Percentiles rank a stretch among this genome's conserved stretches.
Evolutionary conservation across 345 rosid species (phyloP).

Genomic region (Aquilaria sinensis): DNA sequence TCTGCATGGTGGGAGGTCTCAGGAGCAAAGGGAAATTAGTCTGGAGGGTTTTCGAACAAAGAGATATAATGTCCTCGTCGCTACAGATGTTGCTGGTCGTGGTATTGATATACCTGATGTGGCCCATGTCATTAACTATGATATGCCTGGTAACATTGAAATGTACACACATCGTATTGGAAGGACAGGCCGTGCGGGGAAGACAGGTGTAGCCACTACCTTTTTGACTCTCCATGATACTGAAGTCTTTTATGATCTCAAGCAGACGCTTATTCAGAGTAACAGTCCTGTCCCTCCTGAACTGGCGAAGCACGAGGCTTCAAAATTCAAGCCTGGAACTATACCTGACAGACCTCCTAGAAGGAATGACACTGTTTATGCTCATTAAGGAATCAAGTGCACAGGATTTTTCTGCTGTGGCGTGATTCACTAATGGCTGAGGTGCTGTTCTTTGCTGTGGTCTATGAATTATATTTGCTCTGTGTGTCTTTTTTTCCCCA

Average conservation of each 20-base stretch:
- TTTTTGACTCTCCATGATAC: slow-evolving; percentile 76
- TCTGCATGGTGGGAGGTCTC: slow-evolving; percentile 92
- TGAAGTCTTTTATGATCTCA: slow-evolving; percentile 91
- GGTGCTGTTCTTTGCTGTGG: neutral
- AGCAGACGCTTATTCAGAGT: slow-evolving; percentile 96
- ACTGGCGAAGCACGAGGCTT: slow-evolving; percentile 90
- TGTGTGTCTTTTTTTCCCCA: no score
- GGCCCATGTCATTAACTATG: slow-evolving; percentile 89
- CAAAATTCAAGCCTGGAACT: slow-evolving; percentile 89
- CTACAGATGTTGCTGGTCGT: slow-evolving; percentile 94
- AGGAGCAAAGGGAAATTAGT: slow-evolving; percentile 93
- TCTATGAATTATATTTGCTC: no score
- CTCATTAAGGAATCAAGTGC: slow-evolving; percentile 36
- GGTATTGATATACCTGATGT: slow-evolving; percentile 96
- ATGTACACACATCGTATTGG: slow-evolving; percentile 95
- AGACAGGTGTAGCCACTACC: slow-evolving; percentile 89
- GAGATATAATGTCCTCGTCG: slow-evolving; percentile 86
- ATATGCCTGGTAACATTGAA: slow-evolving; percentile 86
- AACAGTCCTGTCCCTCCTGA: slow-evolving; percentile 90
- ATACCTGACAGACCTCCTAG: slow-evolving; percentile 92
- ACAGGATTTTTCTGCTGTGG: neutral
- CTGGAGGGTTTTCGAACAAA: slow-evolving; percentile 87
- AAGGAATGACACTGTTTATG: slow-evolving; percentile 78
- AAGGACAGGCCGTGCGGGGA: slow-evolving; percentile 95
- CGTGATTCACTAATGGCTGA: slow-evolving; percentile 2